Evolutionary conservation across 805 yeast species (phyloP).

Genomic region (Candida xiaguanensis): DNA sequence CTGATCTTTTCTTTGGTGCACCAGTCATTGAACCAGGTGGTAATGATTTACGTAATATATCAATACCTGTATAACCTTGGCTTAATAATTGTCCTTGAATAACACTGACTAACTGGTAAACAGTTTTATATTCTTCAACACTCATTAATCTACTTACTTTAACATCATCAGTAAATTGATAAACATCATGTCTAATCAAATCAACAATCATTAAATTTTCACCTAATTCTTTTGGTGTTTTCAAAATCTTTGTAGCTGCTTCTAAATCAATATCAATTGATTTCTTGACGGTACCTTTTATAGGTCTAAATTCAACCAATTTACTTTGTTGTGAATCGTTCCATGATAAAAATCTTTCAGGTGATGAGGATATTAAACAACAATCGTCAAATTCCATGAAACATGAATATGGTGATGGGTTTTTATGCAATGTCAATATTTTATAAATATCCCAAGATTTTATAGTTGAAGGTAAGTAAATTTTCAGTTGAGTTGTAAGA

Average conservation of each 20-base stretch:
- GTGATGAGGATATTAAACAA: slow-evolving; percentile 79
- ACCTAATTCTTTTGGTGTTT: slow-evolving; percentile 89
- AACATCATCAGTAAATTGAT: slow-evolving; percentile 62
- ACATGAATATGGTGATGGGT: slow-evolving; percentile 93
- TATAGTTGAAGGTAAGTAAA: slow-evolving; percentile 47
- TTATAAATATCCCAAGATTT: slow-evolving; percentile 80
- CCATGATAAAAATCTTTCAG: slow-evolving; percentile 92
- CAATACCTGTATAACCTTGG: slow-evolving; percentile 60
- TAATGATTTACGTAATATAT: slow-evolving; percentile 68
- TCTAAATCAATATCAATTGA: slow-evolving; percentile 48
- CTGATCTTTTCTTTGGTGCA: slow-evolving; percentile 93
- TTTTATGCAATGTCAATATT: slow-evolving; percentile 54
- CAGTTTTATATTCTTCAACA: slow-evolving; percentile 89
- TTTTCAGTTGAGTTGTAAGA: slow-evolving; percentile 69
- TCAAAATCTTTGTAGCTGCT: slow-evolving; percentile 60
- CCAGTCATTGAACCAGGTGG: slow-evolving; percentile 99
- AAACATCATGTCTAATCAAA: slow-evolving; percentile 86
- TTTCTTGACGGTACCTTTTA: slow-evolving; percentile 90
- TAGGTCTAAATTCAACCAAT: slow-evolving; percentile 81
- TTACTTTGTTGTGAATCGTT: slow-evolving; percentile 21
- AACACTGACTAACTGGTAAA: slow-evolving; percentile 88
- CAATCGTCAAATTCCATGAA: slow-evolving; percentile 67
- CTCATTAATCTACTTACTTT: slow-evolving; percentile 76
- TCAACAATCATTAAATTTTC: slow-evolving; percentile 98
- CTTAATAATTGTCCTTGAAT: slow-evolving; percentile 58